These are phyloP conservation scores for Wickerhamomyces pijperi DNA, from an alignment of 805 yeast species.

Conservation along the genomic window DNA sequence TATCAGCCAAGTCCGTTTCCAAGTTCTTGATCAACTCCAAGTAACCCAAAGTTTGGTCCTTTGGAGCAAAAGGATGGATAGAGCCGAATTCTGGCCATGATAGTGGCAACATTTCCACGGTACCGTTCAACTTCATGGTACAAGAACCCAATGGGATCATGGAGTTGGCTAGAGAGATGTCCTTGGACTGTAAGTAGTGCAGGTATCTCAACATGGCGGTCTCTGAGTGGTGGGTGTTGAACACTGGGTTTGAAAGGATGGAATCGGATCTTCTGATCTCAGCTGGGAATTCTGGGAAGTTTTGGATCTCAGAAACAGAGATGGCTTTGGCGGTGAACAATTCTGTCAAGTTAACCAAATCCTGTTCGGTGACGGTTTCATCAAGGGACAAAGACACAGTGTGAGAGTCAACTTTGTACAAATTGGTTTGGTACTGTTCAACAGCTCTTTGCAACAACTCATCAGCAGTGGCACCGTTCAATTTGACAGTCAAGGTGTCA, in stretches of 20 bases:
- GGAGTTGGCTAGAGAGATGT: constrained; percentile 85
- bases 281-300: constrained; percentile 39
- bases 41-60: constrained; percentile 83
- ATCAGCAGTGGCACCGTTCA: constrained; percentile 41
- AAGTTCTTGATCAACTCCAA: constrained; percentile 62
- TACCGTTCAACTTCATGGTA: constrained; percentile 94
- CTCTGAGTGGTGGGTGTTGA: constrained; percentile 84
- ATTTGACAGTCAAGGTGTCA: constrained; percentile 70
- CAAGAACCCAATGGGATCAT: constrained; percentile 98
- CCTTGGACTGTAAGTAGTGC: constrained; percentile 75
- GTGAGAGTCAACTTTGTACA: constrained; percentile 52
- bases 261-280: constrained; percentile 43
- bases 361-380: constrained; percentile 65
- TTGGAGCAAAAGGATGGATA: constrained; percentile 90
- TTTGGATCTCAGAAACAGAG: constrained; percentile 14
- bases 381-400: constrained; percentile 79
- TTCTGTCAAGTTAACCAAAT: constrained; percentile 44
- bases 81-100: constrained; percentile 89
- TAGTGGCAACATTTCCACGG: constrained; percentile 88
- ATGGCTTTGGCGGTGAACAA: constrained; percentile 41
- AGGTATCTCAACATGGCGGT: constrained; percentile 90
- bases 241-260: constrained; percentile 63
- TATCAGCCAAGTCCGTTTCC: constrained; percentile 76
- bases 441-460: constrained; percentile 49
- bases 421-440: constrained; percentile 53